Conservation (phyloP, 331 rosid genomes). For the Saraca asoca region DNA sequence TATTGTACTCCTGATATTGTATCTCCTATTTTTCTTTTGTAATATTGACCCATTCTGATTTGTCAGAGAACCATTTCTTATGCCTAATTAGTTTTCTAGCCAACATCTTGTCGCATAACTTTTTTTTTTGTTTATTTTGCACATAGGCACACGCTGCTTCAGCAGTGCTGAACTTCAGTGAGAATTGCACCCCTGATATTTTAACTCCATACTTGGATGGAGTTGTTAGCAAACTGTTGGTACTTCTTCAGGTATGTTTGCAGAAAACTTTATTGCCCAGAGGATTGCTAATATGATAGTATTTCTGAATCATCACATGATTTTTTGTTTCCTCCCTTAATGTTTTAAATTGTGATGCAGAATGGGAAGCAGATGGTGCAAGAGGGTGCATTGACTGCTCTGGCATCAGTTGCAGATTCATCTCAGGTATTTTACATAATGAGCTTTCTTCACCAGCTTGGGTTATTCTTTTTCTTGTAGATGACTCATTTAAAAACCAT, state of each 20-base stretch:
- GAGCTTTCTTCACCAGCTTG: conserved; percentile 12
- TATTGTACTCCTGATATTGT: too few species aligned
- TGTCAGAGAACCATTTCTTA: conserved; percentile 2
- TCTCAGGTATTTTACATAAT: conserved; percentile 70
- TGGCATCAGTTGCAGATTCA: conserved; percentile 99
- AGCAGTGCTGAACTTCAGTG: conserved; percentile 97
- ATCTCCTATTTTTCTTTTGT: conserved; percentile 5
- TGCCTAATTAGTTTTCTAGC: background rate
- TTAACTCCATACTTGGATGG: conserved; percentile 93
- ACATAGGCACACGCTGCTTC: conserved; percentile 99
- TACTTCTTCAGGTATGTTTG: conserved; percentile 78
- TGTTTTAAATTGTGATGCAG: conserved; percentile 44
- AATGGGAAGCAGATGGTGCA: conserved; percentile 99
- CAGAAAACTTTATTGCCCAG: background rate
- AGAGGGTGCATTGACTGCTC: conserved; percentile 97
- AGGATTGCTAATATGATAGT: conserved; percentile 15
- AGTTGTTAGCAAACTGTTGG: conserved; percentile 85
- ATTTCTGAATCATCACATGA: conserved; percentile 15
- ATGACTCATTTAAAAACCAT: conserved; percentile 28
- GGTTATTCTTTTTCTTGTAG: conserved; percentile 21
- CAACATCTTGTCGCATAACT: background rate
- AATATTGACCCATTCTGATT: background rate
- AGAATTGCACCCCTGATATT: conserved; percentile 96
- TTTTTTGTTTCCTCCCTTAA: conserved; percentile 1
- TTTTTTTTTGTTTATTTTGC: conserved; percentile 5